phyloP scores from a whole-genome alignment of 495 filamentous ascomycete genomes.

The Trichoderma asperelloides region DNA sequence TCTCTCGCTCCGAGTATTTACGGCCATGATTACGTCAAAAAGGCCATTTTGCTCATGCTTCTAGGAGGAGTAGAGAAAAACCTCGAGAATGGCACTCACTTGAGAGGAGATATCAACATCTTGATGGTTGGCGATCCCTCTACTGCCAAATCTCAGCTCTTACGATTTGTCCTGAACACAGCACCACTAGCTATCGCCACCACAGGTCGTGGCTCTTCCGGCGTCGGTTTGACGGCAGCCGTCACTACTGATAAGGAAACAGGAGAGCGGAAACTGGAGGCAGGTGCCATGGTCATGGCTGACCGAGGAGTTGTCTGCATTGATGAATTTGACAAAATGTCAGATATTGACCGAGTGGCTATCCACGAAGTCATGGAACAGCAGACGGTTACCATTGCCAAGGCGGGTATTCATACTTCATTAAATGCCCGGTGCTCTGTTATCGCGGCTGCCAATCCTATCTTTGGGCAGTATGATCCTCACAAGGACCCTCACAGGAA shows the following conservation, averaged over 20 bases:
- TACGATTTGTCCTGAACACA: constrained; percentile 96
- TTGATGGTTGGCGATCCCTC: constrained; percentile 99
- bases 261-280: constrained; percentile 87
- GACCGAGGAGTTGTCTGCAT: constrained; percentile 98
- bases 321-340: constrained; percentile 99
- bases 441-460: constrained; percentile 92
- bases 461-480: constrained; percentile 96
- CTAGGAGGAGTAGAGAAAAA: constrained; percentile 99
- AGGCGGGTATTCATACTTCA: constrained; percentile 96
- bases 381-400: constrained; percentile 98
- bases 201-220: constrained; percentile 93
- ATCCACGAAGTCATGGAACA: constrained; percentile 99
- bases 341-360: constrained; percentile 91
- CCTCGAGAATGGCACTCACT: constrained; percentile 92
- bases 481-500: constrained; percentile 99
- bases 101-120: constrained; percentile 98
- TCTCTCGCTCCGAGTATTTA: constrained; percentile 97
- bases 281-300: constrained; percentile 96
- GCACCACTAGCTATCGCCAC: constrained; percentile 95
- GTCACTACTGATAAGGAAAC: constrained; percentile 97
- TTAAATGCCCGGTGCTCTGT: constrained; percentile 96
- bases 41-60: constrained; percentile 93
- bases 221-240: constrained; percentile 94
- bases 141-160: constrained; percentile 94
- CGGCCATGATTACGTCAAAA: constrained; percentile 97